Base-by-base conservation (phyloP, 495 filamentous ascomycete species). In the Aspergillus affinis region DNA sequence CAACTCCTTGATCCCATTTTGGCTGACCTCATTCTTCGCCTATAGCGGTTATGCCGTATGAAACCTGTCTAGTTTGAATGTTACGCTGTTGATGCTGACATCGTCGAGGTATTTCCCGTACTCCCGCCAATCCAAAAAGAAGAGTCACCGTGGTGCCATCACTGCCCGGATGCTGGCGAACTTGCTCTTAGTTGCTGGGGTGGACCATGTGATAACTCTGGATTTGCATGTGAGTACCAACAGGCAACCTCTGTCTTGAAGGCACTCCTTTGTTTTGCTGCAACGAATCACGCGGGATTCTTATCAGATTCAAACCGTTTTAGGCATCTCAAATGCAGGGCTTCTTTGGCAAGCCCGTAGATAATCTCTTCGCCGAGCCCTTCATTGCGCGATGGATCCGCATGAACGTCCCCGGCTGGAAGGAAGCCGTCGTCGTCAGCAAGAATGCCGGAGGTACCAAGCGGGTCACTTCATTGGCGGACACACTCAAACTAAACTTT, bases 381-480 rank as follows among this genome's bases (percentile, higher is more conserved):
- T 82, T 97, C 65, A 93, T 98, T 70, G 94, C 95, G 46, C 88
- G 92, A 58, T 98, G 94, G 95, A 94, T 98, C 69, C 84, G 87
- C 59, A 84, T 88, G 74, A 93, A 97, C 67, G 88, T 98, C 19
- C 77, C 82, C 17, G 83, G 88, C 54, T 98, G 94, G 94, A 86
- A 80, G 57, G 89, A 96, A 55, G 93, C 91, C 3, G 94, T 98
- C 6, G 91, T 96, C 17, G 94, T 98, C 56, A 97, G 92, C 71
- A 98, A 98, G 81, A 98, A 98, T 70, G 88, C 94, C 5, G 94
- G 94, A 21, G 94, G 94, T 52, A 97, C 95, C 32, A 98, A 98
- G 77, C 78, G 94, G 47, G 95, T 98, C 26, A 98, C 95, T n/a
- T 96, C 92, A 13, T 80, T 98, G 32, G 94, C 94, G 59, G 94